Base-by-base conservation (phyloP, 1,284 basidiomycete genomes). In the Irpex sp. region DNA sequence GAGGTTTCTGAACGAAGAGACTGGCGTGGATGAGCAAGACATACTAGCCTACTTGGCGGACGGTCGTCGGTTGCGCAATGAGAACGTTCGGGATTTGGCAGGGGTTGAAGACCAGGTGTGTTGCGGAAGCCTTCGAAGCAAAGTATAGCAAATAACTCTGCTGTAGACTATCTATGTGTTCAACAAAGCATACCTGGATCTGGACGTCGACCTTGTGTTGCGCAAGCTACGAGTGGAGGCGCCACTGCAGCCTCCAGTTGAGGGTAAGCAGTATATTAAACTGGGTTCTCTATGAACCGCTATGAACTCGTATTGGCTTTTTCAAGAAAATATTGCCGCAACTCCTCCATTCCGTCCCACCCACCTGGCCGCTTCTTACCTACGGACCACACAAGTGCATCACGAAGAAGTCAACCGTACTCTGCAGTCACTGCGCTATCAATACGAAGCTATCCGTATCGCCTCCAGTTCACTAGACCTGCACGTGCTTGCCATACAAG, bases 11-110 rank as follows among this genome's bases (percentile, higher is more conserved):
- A 80, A 85, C 56, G 81, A 87, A 69, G 84, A 90, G 68, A 86
- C 82, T 58, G 85, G 84, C 12, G 76, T 90, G 3, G 83, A 85
- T 49, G 80, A 82, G 63, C 84, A 86, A 57, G 82, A 82, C 21
- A 78, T 87, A n/a, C 75, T 92, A 56, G 88, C 88, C 5, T 92
- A 90, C 71, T 79, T 91, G 35, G 83, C 90, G 4, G 88, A 92
- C 70, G 90, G 90, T 4, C 79, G 82, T 39, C 80, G 90, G 57
- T 73, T 92, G 45, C 83, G 81, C 37, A 85, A 78, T 59, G 81
- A 82, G 62, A 92, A 90, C 68, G 71, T 91, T 57, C 81, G 87
- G 45, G 90, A 92, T 67, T 74, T 92, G 47, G 87, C 84, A 45
- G 86, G 87, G 56, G 78, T 82, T 33, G 82, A 85, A 66, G 88